Evolutionary conservation across 768 basidiomycete species (phyloP).

Genomic region (Phaffia tasmanica): DNA sequence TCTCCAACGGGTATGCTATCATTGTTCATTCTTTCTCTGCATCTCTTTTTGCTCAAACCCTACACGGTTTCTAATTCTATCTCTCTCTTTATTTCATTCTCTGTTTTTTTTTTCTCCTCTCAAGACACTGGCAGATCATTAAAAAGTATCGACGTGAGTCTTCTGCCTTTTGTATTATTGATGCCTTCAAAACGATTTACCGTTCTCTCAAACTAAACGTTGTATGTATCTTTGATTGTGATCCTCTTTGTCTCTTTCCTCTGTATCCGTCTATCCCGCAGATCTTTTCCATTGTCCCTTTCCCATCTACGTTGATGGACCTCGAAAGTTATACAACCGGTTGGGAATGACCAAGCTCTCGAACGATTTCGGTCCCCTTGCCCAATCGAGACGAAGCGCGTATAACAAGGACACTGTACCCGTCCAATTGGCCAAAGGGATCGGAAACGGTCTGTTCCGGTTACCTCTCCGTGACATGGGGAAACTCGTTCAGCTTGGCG

Average conservation of each 20-base stretch:
- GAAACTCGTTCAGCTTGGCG: conserved; percentile 35
- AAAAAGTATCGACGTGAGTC: conserved; percentile 32
- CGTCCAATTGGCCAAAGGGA: conserved; percentile 32
- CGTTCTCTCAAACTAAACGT: background rate
- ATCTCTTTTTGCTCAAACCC: no score
- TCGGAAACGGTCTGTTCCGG: conserved; percentile 33
- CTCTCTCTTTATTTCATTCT: no score
- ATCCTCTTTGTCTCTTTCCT: background rate
- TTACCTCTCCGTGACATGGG: conserved; percentile 36
- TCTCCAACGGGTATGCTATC: conserved; percentile 31
- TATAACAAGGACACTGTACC: conserved; percentile 35
- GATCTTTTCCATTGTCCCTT: conserved; percentile 37
- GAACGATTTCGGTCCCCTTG: conserved; percentile 35
- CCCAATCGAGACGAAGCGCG: conserved; percentile 31
- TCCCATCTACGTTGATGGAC: conserved; percentile 37
- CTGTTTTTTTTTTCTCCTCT: no score
- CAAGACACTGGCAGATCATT: conserved; percentile 36
- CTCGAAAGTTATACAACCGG: conserved; percentile 33
- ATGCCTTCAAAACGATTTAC: no score
- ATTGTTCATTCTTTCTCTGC: no score
- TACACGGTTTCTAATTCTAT: no score
- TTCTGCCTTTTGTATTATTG: no score
- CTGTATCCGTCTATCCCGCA: no score
- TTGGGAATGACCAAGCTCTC: conserved; percentile 36
- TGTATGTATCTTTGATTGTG: no score